Conservation (phyloP, 2,329 filamentous ascomycete species). For the Diaporthe longicolla region DNA sequence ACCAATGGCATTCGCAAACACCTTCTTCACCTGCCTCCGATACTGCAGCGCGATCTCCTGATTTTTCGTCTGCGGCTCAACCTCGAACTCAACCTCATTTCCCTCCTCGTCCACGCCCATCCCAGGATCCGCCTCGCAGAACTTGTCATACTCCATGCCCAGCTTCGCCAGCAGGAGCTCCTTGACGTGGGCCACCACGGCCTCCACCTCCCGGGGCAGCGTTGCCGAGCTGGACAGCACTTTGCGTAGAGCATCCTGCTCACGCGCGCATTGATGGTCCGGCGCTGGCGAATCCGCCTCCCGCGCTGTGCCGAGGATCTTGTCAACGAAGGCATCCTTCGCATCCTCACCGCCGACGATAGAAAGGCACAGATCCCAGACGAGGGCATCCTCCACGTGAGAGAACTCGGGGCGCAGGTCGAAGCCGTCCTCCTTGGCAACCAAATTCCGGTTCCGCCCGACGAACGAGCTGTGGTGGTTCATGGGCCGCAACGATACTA, state of each 20-base stretch:
- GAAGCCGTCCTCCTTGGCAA: constrained; percentile 46
- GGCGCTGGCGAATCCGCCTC: constrained; percentile 3
- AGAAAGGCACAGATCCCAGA: constrained; percentile 64
- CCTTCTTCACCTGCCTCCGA: constrained; percentile 61
- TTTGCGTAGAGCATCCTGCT: constrained; percentile 43
- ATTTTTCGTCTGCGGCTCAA: constrained; percentile 55
- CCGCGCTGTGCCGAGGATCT: constrained; percentile 28
- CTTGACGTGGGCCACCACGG: constrained; percentile 55
- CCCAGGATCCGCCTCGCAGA: constrained; percentile 61
- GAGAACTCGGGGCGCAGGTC: constrained; percentile 58
- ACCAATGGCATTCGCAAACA: constrained; percentile 57
- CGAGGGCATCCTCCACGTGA: constrained; percentile 67
- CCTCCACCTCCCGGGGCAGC: constrained; percentile 58
- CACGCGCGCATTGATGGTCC: constrained; percentile 46
- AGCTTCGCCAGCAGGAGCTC: constrained; percentile 56
- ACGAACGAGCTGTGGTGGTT: constrained; percentile 63
- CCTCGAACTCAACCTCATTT: constrained; percentile 46
- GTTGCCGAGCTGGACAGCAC: constrained; percentile 54
- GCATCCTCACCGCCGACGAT: constrained; percentile 49
- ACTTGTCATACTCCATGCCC: constrained; percentile 55
- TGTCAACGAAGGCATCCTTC: constrained; percentile 43
- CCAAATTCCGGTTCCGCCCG: constrained; percentile 56
- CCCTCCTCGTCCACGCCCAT: constrained; percentile 54
- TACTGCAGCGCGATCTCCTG: constrained; percentile 66
- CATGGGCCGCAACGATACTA: constrained; percentile 67